A percentile compares a stretch with the other conserved stretches of the same genome.
Conservation (phyloP, 2,329 filamentous ascomycete genomes). For the Zopfia rhizophila region DNA sequence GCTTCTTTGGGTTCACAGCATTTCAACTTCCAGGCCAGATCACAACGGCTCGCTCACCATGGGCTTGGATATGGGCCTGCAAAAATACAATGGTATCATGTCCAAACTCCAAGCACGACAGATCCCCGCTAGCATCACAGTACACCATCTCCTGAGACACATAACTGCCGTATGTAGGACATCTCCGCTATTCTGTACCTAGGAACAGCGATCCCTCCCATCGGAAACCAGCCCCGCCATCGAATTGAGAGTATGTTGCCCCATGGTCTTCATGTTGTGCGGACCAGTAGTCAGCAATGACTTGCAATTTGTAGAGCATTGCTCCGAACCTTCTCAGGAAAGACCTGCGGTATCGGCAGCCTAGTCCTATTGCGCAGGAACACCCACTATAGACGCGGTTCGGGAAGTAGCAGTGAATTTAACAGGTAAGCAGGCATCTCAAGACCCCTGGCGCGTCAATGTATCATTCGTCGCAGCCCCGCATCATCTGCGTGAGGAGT, state of each 20-base stretch:
- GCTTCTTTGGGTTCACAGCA: no score
- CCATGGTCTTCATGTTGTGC: conserved; percentile 4
- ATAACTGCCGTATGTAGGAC: conserved; percentile 6
- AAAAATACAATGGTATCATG: no score
- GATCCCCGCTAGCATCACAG: no score
- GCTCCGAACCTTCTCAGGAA: neutral
- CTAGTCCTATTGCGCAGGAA: conserved; percentile 9
- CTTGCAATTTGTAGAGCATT: conserved; percentile 7
- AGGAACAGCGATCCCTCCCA: conserved; percentile 14
- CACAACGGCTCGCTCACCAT: no score
- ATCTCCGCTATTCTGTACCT: conserved; percentile 20
- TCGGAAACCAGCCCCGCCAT: conserved; percentile 31
- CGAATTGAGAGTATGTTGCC: conserved; percentile 8
- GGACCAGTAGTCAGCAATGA: neutral
- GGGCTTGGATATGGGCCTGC: no score
- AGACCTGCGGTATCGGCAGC: conserved; percentile 6
- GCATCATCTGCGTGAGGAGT: conserved; percentile 42
- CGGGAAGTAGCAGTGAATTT: no score
- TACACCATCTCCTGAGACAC: no score
- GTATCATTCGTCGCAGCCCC: conserved; percentile 50
- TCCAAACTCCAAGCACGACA: no score
- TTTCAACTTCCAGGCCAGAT: no score
- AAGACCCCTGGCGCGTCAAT: conserved; percentile 29
- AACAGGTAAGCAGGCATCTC: conserved; percentile 29
- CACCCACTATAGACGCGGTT: no score